Base-by-base conservation (phyloP, 164 flowering plant genomes). In the Tetrastigma voinierianum region DNA sequence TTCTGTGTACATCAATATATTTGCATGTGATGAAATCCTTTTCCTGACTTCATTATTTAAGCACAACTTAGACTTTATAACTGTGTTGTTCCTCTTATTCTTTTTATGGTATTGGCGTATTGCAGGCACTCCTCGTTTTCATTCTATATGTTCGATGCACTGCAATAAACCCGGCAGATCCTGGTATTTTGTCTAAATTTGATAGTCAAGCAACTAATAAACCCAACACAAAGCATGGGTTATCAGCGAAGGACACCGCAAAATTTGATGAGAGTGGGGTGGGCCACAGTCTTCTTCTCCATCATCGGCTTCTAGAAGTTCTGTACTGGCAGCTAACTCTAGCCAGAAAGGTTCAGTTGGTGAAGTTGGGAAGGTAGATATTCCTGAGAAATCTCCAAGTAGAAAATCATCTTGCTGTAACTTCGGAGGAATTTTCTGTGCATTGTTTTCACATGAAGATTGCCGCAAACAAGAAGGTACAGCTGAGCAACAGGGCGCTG, bases 91-190 rank as follows among this genome's bases (percentile, higher is more conserved):
- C 40, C 1, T 14, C 9, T 12, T 32, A 23, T 62, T 64, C 44
- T 23, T 54, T 21, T 56, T 23, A 51, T 74, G 75, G 47, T 8
- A 53, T 62, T 73, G 46, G 73, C 73, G 47, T 8, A 53, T 62
- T 73, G 46, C 90, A 96, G 99, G 99, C 87, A 46, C 81, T 93
- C 68, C 78, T 83, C 68, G 99, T 96, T 44, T 93, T 93, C 67
- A 77, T 93, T 81, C 91, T 93, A 16, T 96, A 96, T 76, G 93
- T 90, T 55, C 85, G 99, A 4, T 79, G 86, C 67, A 93, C 99
- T 47, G 98, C 98, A 59, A 93, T 96, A 43, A 86, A 96, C 65
- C 99, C 99, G 49, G 97, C 99, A 24, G 99, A 96, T 81, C 93
- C 98, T 67, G 95, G 97, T 4, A 88, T 91, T 55, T 74, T 92